phyloP scores from a whole-genome alignment of 176 grass and related monocot species.

The Aegilops umbellulata region DNA sequence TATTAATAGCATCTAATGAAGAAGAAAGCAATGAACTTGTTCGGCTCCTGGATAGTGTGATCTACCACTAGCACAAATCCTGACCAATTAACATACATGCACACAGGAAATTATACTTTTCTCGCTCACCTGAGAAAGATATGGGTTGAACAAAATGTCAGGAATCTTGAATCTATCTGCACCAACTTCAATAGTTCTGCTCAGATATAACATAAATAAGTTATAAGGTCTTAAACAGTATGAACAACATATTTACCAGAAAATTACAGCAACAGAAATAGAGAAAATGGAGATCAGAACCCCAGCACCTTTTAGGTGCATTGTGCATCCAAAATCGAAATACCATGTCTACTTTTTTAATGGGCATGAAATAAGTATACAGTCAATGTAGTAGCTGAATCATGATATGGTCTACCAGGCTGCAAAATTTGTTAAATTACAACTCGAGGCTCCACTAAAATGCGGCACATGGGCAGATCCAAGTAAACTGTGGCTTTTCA shows the following conservation, averaged over 20 bases:
- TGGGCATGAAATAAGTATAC: neutral
- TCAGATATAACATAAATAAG: conserved; percentile 24
- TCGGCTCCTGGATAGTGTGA: neutral
- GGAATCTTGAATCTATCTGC: conserved; percentile 99
- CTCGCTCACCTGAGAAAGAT: conserved; percentile 74
- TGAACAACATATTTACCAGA: conserved; percentile 13
- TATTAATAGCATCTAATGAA: neutral
- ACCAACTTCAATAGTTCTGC: conserved; percentile 98
- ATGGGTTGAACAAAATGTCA: conserved; percentile 96
- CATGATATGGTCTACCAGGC: neutral
- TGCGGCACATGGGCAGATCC: neutral
- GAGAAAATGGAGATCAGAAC: conserved; percentile 5
- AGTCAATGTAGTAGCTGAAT: neutral
- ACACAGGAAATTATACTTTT: conserved; percentile 10
- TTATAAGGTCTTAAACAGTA: conserved; percentile 3
- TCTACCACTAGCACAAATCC: conserved; percentile 21
- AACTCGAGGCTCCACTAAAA: neutral
- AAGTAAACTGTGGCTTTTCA: neutral
- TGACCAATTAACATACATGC: neutral
- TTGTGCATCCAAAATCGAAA: conserved; percentile 1
- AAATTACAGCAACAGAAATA: neutral
- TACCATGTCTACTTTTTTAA: neutral
- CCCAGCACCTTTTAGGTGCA: conserved; percentile 15
- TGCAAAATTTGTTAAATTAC: neutral
- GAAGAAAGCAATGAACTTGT: conserved; percentile 20